Conservation (phyloP, 2,329 filamentous ascomycete species). For the Aspergillus pseudoglaucus region DNA sequence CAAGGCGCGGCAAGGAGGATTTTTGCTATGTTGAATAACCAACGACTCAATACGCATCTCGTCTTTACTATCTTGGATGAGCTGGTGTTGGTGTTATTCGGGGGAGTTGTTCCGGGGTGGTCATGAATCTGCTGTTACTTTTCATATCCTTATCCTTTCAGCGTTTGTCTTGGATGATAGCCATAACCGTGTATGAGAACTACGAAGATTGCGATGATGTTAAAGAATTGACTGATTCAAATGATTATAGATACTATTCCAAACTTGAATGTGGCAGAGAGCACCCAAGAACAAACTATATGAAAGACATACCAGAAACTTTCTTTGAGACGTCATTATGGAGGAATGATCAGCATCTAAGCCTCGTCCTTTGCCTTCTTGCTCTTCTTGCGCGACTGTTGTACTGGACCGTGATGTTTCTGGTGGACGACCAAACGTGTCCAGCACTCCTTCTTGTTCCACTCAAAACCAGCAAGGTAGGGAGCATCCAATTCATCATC, state of each 20-base stretch:
- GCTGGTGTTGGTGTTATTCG: slow-evolving; percentile 60
- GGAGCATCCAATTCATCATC: slow-evolving; percentile 87
- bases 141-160: background rate
- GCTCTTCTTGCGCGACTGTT: slow-evolving; percentile 48
- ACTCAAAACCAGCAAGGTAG: slow-evolving; percentile 90
- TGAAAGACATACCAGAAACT: slow-evolving; percentile 5
- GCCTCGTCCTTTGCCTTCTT: slow-evolving; percentile 53
- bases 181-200: too few relatives aligned
- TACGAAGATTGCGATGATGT: too few relatives aligned
- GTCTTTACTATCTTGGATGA: slow-evolving; percentile 67
- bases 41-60: slow-evolving; percentile 70
- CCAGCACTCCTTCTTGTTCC: slow-evolving; percentile 90
- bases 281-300: background rate
- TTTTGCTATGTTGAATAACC: slow-evolving; percentile 87
- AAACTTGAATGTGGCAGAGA: too few relatives aligned
- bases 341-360: slow-evolving; percentile 13
- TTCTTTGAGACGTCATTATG: background rate
- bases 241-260: background rate
- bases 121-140: background rate
- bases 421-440: slow-evolving; percentile 82
- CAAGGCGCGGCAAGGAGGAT: slow-evolving; percentile 82
- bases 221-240: too few relatives aligned
- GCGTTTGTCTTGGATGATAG: background rate
- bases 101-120: slow-evolving; percentile 10
- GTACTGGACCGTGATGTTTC: slow-evolving; percentile 56